Evolutionary conservation across 441 rosid genomes (phyloP).

Genomic region (Cnidoscolus chayamansa): DNA sequence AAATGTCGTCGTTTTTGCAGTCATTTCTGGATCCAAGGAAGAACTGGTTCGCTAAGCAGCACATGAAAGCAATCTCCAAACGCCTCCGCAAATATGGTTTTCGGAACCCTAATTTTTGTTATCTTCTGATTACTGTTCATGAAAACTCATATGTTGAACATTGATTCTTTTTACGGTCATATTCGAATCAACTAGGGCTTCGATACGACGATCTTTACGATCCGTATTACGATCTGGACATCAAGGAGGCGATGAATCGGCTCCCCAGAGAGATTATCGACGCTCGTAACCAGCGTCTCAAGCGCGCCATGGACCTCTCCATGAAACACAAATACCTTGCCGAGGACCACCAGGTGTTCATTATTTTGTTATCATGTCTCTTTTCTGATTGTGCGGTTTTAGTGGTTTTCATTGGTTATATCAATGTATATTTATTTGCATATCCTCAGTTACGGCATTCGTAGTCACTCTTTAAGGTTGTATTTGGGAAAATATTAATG

Average conservation of each 20-base stretch:
- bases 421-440: no score
- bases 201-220: constrained; percentile 85
- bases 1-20: constrained; percentile 54
- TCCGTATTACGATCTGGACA: constrained; percentile 68
- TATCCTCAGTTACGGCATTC: no score
- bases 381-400: background rate
- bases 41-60: constrained; percentile 70
- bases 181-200: constrained; percentile 48
- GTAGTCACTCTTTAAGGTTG: no score
- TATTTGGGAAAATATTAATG: no score
- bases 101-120: constrained; percentile 22
- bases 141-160: background rate
- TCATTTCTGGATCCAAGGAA: constrained; percentile 65
- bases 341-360: constrained; percentile 61
- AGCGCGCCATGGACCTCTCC: constrained; percentile 94
- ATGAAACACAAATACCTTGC: constrained; percentile 92
- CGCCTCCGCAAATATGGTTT: constrained; percentile 78
- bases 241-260: constrained; percentile 82
- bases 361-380: background rate
- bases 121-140: background rate
- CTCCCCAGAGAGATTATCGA: constrained; percentile 81
- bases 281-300: constrained; percentile 88
- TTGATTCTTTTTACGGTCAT: background rate
- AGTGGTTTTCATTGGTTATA: background rate
- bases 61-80: constrained; percentile 58